Percentiles rank a stretch among this genome's conserved stretches.
Evolutionary conservation across 257 asterid genomes (phyloP).

Genomic region (Orobanche coerulescens): DNA sequence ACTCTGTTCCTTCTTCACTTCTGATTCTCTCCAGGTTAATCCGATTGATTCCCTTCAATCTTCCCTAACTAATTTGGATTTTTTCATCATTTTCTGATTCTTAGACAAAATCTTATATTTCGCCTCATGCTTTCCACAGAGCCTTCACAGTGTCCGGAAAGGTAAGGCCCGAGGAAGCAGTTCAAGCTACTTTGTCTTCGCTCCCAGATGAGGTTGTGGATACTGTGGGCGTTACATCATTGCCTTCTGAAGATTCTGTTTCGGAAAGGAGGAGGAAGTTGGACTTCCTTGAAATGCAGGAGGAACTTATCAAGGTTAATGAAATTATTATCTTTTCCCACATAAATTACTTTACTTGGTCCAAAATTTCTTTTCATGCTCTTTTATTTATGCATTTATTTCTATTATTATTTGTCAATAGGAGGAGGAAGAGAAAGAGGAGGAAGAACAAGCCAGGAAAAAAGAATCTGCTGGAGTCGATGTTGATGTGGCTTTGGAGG

Average conservation of each 20-base stretch:
- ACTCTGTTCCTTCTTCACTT: constrained; percentile 86
- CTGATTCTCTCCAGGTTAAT: constrained; percentile 76
- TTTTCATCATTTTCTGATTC: constrained; percentile 8
- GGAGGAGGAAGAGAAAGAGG: constrained; percentile 79
- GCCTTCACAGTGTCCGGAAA: constrained; percentile 78
- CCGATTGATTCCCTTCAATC: constrained; percentile 11
- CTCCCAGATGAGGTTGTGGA: constrained; percentile 95
- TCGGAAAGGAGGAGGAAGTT: constrained; percentile 87
- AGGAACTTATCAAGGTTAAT: constrained; percentile 79
- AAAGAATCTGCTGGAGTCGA: constrained; percentile 35
- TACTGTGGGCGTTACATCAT: constrained; percentile 64
- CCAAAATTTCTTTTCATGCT: constrained; percentile 12
- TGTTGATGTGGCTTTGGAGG: constrained; percentile 65
- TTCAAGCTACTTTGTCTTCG: constrained; percentile 72
- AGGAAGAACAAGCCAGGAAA: constrained; percentile 43
- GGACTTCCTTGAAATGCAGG: constrained; percentile 87
- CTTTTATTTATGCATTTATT: constrained; percentile 6
- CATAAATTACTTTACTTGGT: constrained; percentile 8
- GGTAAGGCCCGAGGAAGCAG: constrained; percentile 77
- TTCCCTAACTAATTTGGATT: not conserved
- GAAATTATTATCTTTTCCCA: constrained; percentile 13
- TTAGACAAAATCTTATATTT: constrained; percentile 23
- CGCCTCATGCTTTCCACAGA: constrained; percentile 33
- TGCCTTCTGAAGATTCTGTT: constrained; percentile 84
- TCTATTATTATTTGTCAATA: constrained; percentile 22